Evolutionary conservation across 2,329 filamentous ascomycete species (phyloP).

Genomic region (Pestalotiopsis fici): DNA sequence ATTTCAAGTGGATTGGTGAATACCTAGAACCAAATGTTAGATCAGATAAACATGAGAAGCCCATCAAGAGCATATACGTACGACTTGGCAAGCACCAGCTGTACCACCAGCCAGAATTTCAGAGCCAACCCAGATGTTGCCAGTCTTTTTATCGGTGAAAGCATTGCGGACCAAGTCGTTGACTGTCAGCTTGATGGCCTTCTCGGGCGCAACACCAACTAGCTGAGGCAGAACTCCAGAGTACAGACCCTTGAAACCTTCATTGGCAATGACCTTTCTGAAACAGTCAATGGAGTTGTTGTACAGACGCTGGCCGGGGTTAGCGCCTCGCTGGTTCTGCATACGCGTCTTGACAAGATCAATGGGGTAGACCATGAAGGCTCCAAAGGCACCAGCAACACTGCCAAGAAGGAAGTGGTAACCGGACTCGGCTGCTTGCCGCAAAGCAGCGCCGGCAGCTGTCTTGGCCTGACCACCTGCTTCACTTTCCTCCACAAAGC

Average conservation of each 20-base stretch:
- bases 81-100: slow-evolving; percentile 94
- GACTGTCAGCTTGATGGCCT: slow-evolving; percentile 98
- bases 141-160: slow-evolving; percentile 73
- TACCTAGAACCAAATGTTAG: slow-evolving; percentile 56
- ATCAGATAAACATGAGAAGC: background rate
- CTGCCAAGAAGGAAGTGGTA: slow-evolving; percentile 92
- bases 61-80: slow-evolving; percentile 45
- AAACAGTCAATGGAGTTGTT: slow-evolving; percentile 98
- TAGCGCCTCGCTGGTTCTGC: slow-evolving; percentile 89
- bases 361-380: slow-evolving; percentile 99
- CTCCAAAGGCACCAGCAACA: slow-evolving; percentile 92
- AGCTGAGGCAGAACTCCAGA: slow-evolving; percentile 94
- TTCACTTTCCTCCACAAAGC: slow-evolving; percentile 46
- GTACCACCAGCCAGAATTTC: slow-evolving; percentile 87
- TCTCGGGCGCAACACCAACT: slow-evolving; percentile 97
- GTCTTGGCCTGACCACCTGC: slow-evolving; percentile 49
- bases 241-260: slow-evolving; percentile 87
- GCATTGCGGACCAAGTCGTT: slow-evolving; percentile 86
- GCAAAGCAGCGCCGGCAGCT: slow-evolving; percentile 57
- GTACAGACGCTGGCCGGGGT: slow-evolving; percentile 86
- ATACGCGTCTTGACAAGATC: slow-evolving; percentile 98
- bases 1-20: slow-evolving; percentile 99
- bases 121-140: slow-evolving; percentile 67
- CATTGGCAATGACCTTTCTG: slow-evolving; percentile 88
- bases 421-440: slow-evolving; percentile 70